Base-by-base conservation (phyloP, 164 flowering plant species). In the Piper longum region DNA sequence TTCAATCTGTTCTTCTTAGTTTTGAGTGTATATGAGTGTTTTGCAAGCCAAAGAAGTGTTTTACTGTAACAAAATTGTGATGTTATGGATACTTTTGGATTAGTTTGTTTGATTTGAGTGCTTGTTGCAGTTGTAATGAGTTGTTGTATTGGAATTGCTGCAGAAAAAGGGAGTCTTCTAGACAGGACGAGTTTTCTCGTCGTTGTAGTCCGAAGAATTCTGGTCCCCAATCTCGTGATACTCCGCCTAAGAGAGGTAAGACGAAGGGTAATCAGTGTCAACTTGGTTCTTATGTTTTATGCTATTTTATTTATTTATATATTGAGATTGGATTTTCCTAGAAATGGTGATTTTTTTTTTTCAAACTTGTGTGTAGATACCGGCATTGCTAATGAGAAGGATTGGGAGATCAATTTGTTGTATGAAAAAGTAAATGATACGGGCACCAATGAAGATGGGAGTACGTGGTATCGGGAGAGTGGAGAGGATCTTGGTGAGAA, bases 371-470 rank as follows among this genome's bases (percentile, higher is more conserved):
- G 42, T 41, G 58, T 71, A 92, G 98, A 92, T 71, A 92, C 98
- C 57, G 98, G 98, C 61, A 92, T 92, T 71, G 98, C 98, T 56
- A 86, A 83, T 69, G 98, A 89, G 75, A 83, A 89, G 75, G 96
- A 92, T 44, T 89, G 95, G 98, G 96, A 88, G 60, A 89, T 92
- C 75, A 76, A 66, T 75, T 73, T 87, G 82, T 65, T 85, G 69
- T 83, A 73, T 73, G 98, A 84, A 66, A 71, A 78, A 67, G 82
- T 81, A 45, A 87, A 75, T 61, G 96, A 92, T 72, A 64, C 96
- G 66, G 98, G 98, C 56, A 82, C 79, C 36, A 86, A 86, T 78
- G 96, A 92, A 75, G 98, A 92, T 80, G 96, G 93, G 7, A 85
- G 96, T 76, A 80, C 90, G 42, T 92, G 96, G 96, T 86, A 74